Conservation (phyloP, 176 grass and related monocot genomes). For the Coix lacrymajobi region DNA sequence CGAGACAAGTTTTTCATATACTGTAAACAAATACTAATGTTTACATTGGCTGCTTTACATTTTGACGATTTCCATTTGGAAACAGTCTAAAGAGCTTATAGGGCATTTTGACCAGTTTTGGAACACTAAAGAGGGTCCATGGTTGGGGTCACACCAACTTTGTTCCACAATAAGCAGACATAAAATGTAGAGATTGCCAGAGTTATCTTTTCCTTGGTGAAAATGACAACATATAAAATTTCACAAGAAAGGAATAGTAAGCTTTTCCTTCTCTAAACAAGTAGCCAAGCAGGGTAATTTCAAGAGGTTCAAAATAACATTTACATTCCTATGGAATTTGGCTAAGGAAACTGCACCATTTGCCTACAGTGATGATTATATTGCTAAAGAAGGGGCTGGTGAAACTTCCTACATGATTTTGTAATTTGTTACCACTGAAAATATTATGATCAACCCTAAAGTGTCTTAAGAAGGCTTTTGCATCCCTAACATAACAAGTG, state of each 20-base stretch:
- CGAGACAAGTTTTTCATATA: neutral
- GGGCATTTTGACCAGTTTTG: neutral
- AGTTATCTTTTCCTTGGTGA: neutral
- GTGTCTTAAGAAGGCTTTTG: neutral
- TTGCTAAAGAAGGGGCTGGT: neutral
- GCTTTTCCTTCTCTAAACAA: neutral
- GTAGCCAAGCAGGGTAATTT: neutral
- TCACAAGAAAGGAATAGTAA: neutral
- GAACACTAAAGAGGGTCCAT: neutral
- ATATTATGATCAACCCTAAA: neutral
- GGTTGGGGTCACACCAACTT: neutral
- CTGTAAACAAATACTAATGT: neutral
- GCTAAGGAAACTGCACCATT: neutral
- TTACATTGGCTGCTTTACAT: neutral
- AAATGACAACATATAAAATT: neutral
- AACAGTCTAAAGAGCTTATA: neutral
- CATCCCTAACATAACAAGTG: neutral
- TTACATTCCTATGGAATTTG: neutral
- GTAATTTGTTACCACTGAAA: neutral
- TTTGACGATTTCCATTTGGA: neutral
- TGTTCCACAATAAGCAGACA: neutral
- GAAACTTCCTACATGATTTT: neutral
- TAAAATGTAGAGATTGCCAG: constrained; percentile 4
- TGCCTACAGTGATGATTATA: neutral
- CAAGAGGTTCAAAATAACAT: neutral